Percentiles rank a stretch among this genome's conserved stretches.
Conservation (phyloP, 768 basidiomycete species). For the Clathrus columnatus region DNA sequence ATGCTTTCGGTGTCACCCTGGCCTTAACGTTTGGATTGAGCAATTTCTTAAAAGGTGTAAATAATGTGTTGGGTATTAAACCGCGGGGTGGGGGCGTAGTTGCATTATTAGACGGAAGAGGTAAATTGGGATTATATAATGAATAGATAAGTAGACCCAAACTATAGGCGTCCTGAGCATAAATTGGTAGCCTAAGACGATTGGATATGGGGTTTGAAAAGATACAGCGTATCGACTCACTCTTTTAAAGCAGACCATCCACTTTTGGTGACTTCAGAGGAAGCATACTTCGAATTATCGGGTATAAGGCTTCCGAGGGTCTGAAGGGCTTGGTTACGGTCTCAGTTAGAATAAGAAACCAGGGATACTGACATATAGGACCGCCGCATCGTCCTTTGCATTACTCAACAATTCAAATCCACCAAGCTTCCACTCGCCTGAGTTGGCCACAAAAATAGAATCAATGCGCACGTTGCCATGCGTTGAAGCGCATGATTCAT, state of each 20-base stretch:
- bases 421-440: constrained; percentile 94
- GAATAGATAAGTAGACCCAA: constrained; percentile 79
- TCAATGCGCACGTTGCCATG: constrained; percentile 72
- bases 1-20: constrained; percentile 64
- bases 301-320: constrained; percentile 58
- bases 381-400: constrained; percentile 66
- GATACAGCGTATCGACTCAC: constrained; percentile 33
- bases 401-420: constrained; percentile 89
- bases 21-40: constrained; percentile 82
- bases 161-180: constrained; percentile 78
- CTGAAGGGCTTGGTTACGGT: constrained; percentile 30
- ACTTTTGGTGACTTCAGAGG: constrained; percentile 82
- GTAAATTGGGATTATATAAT: constrained; percentile 81
- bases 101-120: constrained; percentile 40
- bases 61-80: constrained; percentile 62
- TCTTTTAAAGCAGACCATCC: constrained; percentile 82
- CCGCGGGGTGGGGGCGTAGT: constrained; percentile 66
- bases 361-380: constrained; percentile 63
- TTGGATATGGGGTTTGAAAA: constrained; percentile 27
- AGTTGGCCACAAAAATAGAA: constrained; percentile 83
- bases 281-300: constrained; percentile 49
- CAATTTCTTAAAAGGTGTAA: constrained; percentile 77
- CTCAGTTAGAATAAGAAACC: constrained; percentile 12
- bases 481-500: constrained; percentile 71
- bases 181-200: constrained; percentile 34